A percentile compares a stretch with the other conserved stretches of the same genome.
Conservation (phyloP, 495 filamentous ascomycete species). For the Penicillium cinerascens region DNA sequence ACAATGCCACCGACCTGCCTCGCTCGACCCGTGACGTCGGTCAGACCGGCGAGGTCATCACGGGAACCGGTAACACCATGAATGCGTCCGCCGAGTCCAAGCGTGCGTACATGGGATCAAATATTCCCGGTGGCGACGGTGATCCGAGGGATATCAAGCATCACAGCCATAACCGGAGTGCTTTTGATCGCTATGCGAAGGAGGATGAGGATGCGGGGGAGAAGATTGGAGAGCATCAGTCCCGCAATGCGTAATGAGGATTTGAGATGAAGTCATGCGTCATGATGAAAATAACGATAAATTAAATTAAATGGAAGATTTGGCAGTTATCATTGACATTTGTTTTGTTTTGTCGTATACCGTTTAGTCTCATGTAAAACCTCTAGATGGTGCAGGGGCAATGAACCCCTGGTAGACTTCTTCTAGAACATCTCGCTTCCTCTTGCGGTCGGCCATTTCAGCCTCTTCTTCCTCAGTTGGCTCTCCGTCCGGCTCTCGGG, state of each 20-base stretch:
- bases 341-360: not conserved
- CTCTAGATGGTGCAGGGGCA: constrained; percentile 3
- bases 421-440: constrained; percentile 48
- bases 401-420: constrained; percentile 44
- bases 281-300: not conserved
- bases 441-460: constrained; percentile 41
- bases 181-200: constrained; percentile 36
- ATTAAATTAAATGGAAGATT: not conserved
- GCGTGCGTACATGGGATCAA: constrained; percentile 33
- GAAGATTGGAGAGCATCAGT: constrained; percentile 22
- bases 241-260: constrained; percentile 1
- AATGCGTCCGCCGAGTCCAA: constrained; percentile 47
- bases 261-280: not conserved
- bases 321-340: not conserved
- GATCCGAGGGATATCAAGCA: constrained; percentile 43
- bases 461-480: constrained; percentile 44
- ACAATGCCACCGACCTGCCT: constrained; percentile 52
- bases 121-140: constrained; percentile 34
- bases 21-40: constrained; percentile 46
- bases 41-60: constrained; percentile 45
- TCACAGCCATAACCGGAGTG: constrained; percentile 35
- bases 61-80: constrained; percentile 49
- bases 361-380: constrained; percentile 5
- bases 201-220: constrained; percentile 23
- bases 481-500: constrained; percentile 52